These are phyloP conservation scores for Scheffersomyces lignicola DNA, from an alignment of 1,139 yeast genomes.

Conservation along the genomic window DNA sequence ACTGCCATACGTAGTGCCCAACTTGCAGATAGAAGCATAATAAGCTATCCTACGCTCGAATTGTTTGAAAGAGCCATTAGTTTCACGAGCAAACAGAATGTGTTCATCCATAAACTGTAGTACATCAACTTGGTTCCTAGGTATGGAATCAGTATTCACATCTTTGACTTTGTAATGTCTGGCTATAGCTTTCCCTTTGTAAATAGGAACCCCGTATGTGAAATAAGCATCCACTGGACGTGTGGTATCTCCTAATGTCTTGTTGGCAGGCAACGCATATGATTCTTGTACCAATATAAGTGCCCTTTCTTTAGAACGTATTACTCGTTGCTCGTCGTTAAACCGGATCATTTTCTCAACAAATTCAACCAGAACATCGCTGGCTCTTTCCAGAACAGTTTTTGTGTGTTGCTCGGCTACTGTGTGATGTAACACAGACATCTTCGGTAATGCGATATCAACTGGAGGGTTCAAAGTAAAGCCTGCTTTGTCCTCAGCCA, in stretches of 20 bases:
- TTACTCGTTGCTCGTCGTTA: slow-evolving; percentile 11
- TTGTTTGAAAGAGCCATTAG: not conserved
- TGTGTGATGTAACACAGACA: not conserved
- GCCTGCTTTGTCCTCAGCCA: slow-evolving; percentile 6
- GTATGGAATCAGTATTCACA: not conserved
- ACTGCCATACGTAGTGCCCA: not conserved
- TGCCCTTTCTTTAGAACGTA: slow-evolving; percentile 4
- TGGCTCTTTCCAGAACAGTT: not conserved
- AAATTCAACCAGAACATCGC: slow-evolving; percentile 16
- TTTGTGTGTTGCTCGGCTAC: not conserved
- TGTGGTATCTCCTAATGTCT: slow-evolving; percentile 5
- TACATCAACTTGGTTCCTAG: too few species aligned
- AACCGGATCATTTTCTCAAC: slow-evolving; percentile 21
- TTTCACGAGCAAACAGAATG: slow-evolving; percentile 2
- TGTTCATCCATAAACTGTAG: slow-evolving; percentile 6
- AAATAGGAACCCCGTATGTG: not conserved
- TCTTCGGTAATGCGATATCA: not conserved
- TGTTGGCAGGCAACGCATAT: slow-evolving; percentile 6
- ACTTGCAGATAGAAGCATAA: not conserved
- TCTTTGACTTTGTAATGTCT: slow-evolving; percentile 4
- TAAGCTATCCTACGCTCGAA: slow-evolving; percentile 1
- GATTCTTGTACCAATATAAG: slow-evolving; percentile 2
- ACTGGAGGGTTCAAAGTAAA: slow-evolving; percentile 1
- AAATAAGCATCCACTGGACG: slow-evolving; percentile 5
- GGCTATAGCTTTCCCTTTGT: slow-evolving; percentile 1